These are phyloP conservation scores for Gossypium laxum DNA, from an alignment of 441 rosid species.

Conservation along the genomic window DNA sequence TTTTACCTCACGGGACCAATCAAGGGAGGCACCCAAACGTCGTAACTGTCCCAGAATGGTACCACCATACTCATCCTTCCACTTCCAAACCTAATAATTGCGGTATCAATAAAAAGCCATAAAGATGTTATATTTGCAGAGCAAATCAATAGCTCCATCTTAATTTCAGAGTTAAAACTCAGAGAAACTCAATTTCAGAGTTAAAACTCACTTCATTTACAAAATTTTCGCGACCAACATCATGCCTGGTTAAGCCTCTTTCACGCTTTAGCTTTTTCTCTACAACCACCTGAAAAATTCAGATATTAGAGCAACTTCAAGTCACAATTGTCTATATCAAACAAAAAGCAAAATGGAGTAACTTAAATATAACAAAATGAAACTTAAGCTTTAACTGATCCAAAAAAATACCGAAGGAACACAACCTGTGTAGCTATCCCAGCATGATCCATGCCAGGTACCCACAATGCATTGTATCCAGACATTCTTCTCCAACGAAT, in stretches of 20 bases:
- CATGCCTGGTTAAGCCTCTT: constrained; percentile 57
- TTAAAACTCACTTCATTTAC: constrained; percentile 45
- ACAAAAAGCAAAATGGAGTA: not conserved
- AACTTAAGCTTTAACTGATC: not conserved
- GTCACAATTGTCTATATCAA: not conserved
- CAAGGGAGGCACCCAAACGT: constrained; percentile 79
- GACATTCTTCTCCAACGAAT: constrained; percentile 90
- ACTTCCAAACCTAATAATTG: constrained; percentile 69
- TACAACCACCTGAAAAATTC: constrained; percentile 50
- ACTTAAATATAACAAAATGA: not conserved
- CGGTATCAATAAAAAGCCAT: constrained; percentile 17
- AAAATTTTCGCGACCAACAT: constrained; percentile 70
- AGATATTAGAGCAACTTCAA: not conserved
- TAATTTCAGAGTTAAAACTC: constrained; percentile 11
- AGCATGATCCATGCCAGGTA: constrained; percentile 91
- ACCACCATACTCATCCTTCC: constrained; percentile 71
- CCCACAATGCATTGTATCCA: constrained; percentile 85
- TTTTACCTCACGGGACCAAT: constrained; percentile 94
- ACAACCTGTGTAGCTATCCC: constrained; percentile 90
- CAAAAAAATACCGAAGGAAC: not conserved
- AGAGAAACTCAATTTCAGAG: not conserved
- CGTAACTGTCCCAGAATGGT: constrained; percentile 60
- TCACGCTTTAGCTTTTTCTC: constrained; percentile 76
- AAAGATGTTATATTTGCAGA: constrained; percentile 1
- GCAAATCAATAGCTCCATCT: not conserved